A percentile compares a stretch with the other conserved stretches of the same genome.
These are phyloP conservation scores for Penicillium sp. DNA, from an alignment of 2,329 filamentous ascomycete genomes.

Conservation along the genomic window DNA sequence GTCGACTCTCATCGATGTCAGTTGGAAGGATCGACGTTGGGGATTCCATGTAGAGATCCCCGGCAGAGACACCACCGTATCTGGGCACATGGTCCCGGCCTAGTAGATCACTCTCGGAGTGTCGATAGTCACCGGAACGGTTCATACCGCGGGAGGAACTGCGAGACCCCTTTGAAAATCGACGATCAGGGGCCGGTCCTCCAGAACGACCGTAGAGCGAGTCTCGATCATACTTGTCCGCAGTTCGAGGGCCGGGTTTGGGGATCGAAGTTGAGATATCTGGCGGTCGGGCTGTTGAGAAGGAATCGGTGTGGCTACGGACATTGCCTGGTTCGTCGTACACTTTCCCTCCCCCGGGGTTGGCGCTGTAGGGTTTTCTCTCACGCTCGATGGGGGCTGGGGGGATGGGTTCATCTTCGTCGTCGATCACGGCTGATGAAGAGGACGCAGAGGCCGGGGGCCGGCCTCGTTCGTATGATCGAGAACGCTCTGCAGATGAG, in stretches of 20 bases:
- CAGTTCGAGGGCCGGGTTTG: constrained; percentile 20
- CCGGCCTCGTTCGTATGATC: constrained; percentile 23
- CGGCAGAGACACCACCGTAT: constrained; percentile 20
- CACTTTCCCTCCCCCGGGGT: constrained; percentile 58
- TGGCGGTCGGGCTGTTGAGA: constrained; percentile 53
- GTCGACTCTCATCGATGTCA: constrained; percentile 30
- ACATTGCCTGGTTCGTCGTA: constrained; percentile 44
- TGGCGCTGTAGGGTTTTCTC: constrained; percentile 61
- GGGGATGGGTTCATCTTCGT: constrained; percentile 41
- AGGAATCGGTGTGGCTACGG: constrained; percentile 26
- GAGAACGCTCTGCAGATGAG: constrained; percentile 12
- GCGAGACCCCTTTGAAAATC: constrained; percentile 23
- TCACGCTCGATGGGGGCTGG: constrained; percentile 61
- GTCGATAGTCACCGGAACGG: constrained; percentile 31
- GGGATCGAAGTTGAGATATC: constrained; percentile 45
- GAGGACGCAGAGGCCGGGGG: constrained; percentile 41
- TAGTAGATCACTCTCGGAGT: constrained; percentile 37
- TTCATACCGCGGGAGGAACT: constrained; percentile 34
- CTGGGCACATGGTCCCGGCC: constrained; percentile 22
- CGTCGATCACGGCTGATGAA: constrained; percentile 37
- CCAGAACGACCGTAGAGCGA: constrained; percentile 24
- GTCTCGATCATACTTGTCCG: constrained; percentile 44
- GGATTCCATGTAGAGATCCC: constrained; percentile 28
- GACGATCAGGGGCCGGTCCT: constrained; percentile 12
- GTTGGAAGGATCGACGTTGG: constrained; percentile 22